These are phyloP conservation scores for Coemansia sp. DNA, from an alignment of 192 early-diverging fungal species.

Conservation along the genomic window DNA sequence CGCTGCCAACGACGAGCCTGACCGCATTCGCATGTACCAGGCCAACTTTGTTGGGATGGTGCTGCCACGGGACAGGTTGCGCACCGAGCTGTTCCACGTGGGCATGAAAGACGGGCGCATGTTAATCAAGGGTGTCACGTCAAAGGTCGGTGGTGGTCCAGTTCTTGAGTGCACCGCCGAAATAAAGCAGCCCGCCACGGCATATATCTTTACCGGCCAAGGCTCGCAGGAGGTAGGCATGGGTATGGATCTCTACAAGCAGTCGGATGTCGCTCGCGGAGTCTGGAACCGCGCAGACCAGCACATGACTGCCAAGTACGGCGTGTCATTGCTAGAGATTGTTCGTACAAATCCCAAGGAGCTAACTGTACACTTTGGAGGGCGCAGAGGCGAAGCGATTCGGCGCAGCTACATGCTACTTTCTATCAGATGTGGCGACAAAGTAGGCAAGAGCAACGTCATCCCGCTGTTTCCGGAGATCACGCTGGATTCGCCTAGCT, in stretches of 20 bases:
- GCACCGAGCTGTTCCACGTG: slow-evolving; percentile 81
- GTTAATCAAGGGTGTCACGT: slow-evolving; percentile 84
- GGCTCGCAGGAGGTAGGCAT: slow-evolving; percentile 93
- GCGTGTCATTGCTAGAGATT: slow-evolving; percentile 86
- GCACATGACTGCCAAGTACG: slow-evolving; percentile 83
- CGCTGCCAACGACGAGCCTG: slow-evolving; percentile 84
- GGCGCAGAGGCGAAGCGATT: slow-evolving; percentile 77
- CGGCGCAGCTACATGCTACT: slow-evolving; percentile 71
- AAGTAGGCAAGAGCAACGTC: slow-evolving; percentile 38
- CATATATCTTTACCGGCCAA: slow-evolving; percentile 97
- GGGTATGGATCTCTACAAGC: slow-evolving; percentile 93
- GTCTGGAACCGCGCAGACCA: slow-evolving; percentile 92
- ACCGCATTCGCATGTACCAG: slow-evolving; percentile 75
- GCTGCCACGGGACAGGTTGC: slow-evolving; percentile 78
- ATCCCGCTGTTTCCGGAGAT: slow-evolving; percentile 52
- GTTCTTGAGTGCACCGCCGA: slow-evolving; percentile 82
- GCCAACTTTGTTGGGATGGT: slow-evolving; percentile 91
- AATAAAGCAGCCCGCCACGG: slow-evolving; percentile 85
- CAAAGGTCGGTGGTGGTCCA: slow-evolving; percentile 66
- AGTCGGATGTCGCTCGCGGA: slow-evolving; percentile 74
- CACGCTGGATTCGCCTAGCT: slow-evolving; percentile 67
- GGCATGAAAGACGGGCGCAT: slow-evolving; percentile 92
- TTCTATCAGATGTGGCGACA: not conserved
- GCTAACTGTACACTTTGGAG: slow-evolving; percentile 74
- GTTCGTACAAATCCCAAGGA: slow-evolving; percentile 79